Percentiles rank a stretch among this genome's conserved stretches.
Conservation (phyloP, 495 filamentous ascomycete genomes). For the Penicillium cosmopolitanum region DNA sequence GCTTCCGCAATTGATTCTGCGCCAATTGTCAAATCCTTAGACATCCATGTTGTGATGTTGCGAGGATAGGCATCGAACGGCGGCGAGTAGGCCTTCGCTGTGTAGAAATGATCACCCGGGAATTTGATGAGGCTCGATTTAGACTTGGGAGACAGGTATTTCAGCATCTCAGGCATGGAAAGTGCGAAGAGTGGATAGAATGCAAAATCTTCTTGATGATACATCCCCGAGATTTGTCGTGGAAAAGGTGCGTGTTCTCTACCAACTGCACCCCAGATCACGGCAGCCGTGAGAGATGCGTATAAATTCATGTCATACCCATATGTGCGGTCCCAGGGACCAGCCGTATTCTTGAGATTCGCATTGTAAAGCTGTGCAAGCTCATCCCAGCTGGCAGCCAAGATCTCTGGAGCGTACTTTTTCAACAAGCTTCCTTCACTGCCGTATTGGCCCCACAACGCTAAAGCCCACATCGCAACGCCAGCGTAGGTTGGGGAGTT, state of each 20-base stretch:
- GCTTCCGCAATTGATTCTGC: slow-evolving; percentile 41
- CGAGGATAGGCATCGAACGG: slow-evolving; percentile 44
- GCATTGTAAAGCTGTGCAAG: slow-evolving; percentile 40
- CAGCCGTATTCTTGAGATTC: slow-evolving; percentile 42
- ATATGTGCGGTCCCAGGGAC: slow-evolving; percentile 49
- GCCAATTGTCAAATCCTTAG: slow-evolving; percentile 42
- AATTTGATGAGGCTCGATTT: slow-evolving; percentile 32
- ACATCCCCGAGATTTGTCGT: slow-evolving; percentile 32
- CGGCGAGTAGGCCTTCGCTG: slow-evolving; percentile 37
- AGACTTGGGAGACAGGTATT: slow-evolving; percentile 17
- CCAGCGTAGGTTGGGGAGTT: slow-evolving; percentile 49
- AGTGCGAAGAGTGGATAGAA: slow-evolving; percentile 42
- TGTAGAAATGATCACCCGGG: slow-evolving; percentile 39
- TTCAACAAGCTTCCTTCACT: slow-evolving; percentile 32
- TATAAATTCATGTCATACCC: slow-evolving; percentile 50
- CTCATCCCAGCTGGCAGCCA: slow-evolving; percentile 37
- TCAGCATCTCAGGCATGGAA: slow-evolving; percentile 32
- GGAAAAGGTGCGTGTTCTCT: slow-evolving; percentile 32
- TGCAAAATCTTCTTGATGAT: slow-evolving; percentile 44
- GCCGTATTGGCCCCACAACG: slow-evolving; percentile 44
- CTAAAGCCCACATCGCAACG: slow-evolving; percentile 44
- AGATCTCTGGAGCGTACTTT: slow-evolving; percentile 31
- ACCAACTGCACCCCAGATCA: slow-evolving; percentile 42
- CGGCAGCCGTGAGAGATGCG: slow-evolving; percentile 37
- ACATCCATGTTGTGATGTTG: slow-evolving; percentile 45